These are phyloP conservation scores for Gillenia trifoliata DNA, from an alignment of 306 rosid species.

Conservation along the genomic window DNA sequence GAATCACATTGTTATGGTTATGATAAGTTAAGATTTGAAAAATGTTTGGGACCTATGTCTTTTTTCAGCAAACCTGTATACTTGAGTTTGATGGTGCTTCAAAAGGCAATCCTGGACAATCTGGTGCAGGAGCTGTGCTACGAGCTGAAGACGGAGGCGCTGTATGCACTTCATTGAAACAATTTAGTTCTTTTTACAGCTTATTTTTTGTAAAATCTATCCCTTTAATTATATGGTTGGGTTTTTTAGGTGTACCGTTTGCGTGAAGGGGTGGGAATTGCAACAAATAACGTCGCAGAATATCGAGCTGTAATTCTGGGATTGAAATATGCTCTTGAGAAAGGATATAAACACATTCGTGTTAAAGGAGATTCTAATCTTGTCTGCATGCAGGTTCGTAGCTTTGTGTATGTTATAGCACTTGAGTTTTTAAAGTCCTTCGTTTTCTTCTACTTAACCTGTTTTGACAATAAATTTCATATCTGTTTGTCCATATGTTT, in stretches of 20 bases:
- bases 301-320: conserved; percentile 78
- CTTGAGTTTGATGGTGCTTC: conserved; percentile 85
- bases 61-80: conserved; percentile 55
- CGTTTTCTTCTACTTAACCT: background rate
- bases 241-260: conserved; percentile 50
- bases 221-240: conserved; percentile 5
- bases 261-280: conserved; percentile 74
- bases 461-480: background rate
- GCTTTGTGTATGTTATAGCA: conserved; percentile 40
- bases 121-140: conserved; percentile 92
- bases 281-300: conserved; percentile 74
- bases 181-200: background rate
- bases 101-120: conserved; percentile 90
- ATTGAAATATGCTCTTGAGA: conserved; percentile 51
- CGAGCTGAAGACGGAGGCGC: conserved; percentile 65
- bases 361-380: conserved; percentile 74
- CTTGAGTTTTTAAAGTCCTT: background rate
- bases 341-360: conserved; percentile 55
- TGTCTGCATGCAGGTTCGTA: conserved; percentile 91
- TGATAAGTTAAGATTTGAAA: background rate
- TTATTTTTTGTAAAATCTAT: background rate
- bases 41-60: conserved; percentile 8
- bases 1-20: background rate
- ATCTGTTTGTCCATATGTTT: background rate
- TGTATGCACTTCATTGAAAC: conserved; percentile 37